Evolutionary conservation across 805 yeast genomes (phyloP).

Genomic region (Spathaspora sp.): DNA sequence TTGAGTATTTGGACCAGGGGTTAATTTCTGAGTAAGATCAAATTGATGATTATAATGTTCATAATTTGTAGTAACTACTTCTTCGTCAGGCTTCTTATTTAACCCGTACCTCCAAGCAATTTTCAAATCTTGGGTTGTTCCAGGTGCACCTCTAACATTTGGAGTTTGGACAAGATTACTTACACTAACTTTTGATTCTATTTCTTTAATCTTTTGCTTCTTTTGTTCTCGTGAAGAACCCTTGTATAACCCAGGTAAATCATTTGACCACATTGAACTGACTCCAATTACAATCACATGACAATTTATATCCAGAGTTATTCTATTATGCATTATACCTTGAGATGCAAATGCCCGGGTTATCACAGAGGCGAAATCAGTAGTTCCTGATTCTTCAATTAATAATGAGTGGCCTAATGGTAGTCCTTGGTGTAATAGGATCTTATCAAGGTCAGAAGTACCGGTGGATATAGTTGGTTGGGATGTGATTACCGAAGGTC

Average conservation of each 20-base stretch:
- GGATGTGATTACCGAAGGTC: constrained; percentile 76
- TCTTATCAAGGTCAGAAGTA: constrained; percentile 65
- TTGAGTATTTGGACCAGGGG: constrained; percentile 60
- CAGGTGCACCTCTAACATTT: constrained; percentile 5
- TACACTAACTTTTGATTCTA: constrained; percentile 64
- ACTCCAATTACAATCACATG: constrained; percentile 65
- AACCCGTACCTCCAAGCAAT: constrained; percentile 94
- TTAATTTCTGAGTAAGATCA: constrained; percentile 69
- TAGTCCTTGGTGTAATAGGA: constrained; percentile 77
- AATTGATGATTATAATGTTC: constrained; percentile 63
- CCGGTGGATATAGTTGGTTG: constrained; percentile 81
- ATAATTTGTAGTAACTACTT: constrained; percentile 19
- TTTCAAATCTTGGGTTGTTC: constrained; percentile 50
- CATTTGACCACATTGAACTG: constrained; percentile 56
- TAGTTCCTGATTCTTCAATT: constrained; percentile 80
- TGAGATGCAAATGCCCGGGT: constrained; percentile 71
- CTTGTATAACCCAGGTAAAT: constrained; percentile 73
- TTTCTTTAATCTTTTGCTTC: constrained; percentile 50
- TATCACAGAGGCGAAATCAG: constrained; percentile 77
- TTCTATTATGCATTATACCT: constrained; percentile 65
- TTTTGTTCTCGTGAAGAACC: constrained; percentile 67
- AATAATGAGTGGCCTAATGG: constrained; percentile 73
- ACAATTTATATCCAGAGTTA: constrained; percentile 41
- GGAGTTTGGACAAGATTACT: constrained; percentile 43
- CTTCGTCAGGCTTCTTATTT: constrained; percentile 21